phyloP scores from a whole-genome alignment of 169 alveolate species.

The Plasmodium falciparum region DNA sequence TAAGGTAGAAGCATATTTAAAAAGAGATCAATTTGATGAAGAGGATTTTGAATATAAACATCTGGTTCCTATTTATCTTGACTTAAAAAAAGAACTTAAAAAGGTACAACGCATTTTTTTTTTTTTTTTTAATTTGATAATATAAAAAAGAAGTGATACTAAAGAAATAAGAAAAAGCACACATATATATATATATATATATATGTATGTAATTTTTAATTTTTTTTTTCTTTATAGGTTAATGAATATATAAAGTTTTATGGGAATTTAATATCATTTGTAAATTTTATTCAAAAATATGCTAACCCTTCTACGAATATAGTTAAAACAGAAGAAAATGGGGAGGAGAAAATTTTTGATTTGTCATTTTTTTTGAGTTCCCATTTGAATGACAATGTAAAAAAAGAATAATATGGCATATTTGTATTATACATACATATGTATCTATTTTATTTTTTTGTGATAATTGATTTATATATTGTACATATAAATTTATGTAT shows the following conservation, averaged over 20 bases:
- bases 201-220: background rate
- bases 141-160: background rate
- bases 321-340: constrained; percentile 43
- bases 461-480: background rate
- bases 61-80: constrained; percentile 55
- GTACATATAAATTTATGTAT: background rate
- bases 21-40: constrained; percentile 6
- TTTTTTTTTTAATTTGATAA: background rate
- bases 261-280: constrained; percentile 74
- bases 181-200: background rate
- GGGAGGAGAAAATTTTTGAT: constrained; percentile 45
- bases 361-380: constrained; percentile 52
- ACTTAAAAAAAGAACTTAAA: constrained; percentile 57
- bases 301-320: constrained; percentile 28
- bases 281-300: constrained; percentile 54
- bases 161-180: background rate
- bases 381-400: constrained; percentile 24
- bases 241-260: constrained; percentile 58
- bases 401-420: constrained; percentile 26
- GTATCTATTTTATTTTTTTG: background rate
- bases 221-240: constrained; percentile 28
- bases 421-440: background rate
- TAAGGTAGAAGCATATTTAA: constrained; percentile 39
- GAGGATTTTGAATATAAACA: constrained; percentile 37
- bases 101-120: constrained; percentile 11